A percentile compares a stretch with the other conserved stretches of the same genome.
phyloP scores from a whole-genome alignment of 2,329 filamentous ascomycete species.

The Ceratocystis colombiana region DNA sequence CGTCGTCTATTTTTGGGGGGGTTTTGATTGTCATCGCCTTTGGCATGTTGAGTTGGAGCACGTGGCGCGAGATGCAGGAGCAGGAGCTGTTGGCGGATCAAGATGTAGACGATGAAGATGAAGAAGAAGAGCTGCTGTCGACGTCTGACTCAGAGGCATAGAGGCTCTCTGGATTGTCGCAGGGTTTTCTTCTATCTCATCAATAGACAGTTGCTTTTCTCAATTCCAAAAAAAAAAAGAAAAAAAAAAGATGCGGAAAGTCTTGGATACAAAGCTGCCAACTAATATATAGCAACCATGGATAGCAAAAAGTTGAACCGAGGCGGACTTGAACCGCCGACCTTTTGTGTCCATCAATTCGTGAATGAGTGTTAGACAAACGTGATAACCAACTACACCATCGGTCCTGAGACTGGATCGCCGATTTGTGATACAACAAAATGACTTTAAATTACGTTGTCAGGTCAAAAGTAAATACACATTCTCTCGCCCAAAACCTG shows the following conservation, averaged over 20 bases:
- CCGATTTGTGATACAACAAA: rapidly evolving
- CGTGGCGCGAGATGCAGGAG: slow-evolving; percentile 85
- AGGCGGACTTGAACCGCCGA: slow-evolving; percentile 26
- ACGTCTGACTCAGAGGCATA: slow-evolving; percentile 19
- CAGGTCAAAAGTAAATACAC: background rate
- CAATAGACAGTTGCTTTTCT: background rate
- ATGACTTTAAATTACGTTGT: background rate
- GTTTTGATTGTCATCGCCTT: slow-evolving; percentile 82
- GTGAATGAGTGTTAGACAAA: slow-evolving; percentile 24
- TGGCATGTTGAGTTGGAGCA: slow-evolving; percentile 76
- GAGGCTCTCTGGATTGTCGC: background rate
- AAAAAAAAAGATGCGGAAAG: background rate
- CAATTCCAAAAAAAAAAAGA: too few species aligned
- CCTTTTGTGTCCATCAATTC: slow-evolving; percentile 24
- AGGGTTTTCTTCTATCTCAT: too few species aligned
- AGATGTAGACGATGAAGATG: slow-evolving; percentile 37
- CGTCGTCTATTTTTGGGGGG: slow-evolving; percentile 71
- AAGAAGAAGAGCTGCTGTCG: slow-evolving; percentile 21
- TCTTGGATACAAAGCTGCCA: background rate
- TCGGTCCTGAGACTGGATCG: slow-evolving; percentile 11
- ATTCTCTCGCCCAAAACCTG: too few species aligned
- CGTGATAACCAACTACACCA: slow-evolving; percentile 26
- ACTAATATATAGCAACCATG: background rate
- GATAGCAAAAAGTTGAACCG: slow-evolving; percentile 16
- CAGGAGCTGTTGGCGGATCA: slow-evolving; percentile 55